Conservation (phyloP, 1,284 basidiomycete species). For the Coniferiporia sulphurascens region DNA sequence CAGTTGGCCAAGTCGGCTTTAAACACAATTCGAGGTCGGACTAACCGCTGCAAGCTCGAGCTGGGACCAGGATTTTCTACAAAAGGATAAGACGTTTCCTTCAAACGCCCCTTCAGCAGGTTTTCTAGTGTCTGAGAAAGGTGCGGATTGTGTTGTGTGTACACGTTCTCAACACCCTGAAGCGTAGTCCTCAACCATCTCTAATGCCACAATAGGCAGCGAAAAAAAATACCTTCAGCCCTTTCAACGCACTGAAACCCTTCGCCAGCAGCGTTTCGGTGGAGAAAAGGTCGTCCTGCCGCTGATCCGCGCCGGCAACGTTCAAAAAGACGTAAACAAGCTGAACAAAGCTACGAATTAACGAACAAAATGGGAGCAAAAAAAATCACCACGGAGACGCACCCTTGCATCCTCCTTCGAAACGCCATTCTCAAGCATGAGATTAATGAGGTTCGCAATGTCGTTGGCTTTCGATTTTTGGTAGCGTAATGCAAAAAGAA, state of each 20-base stretch:
- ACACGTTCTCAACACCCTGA: constrained; percentile 98
- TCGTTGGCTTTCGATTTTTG: constrained; percentile 88
- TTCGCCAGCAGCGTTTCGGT: constrained; percentile 94
- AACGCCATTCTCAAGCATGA: constrained; percentile 80
- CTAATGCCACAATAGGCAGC: not conserved
- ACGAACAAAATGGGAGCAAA: not conserved
- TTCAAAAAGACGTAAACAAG: constrained; percentile 93
- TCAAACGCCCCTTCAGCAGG: constrained; percentile 81
- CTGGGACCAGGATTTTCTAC: constrained; percentile 67
- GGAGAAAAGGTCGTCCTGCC: constrained; percentile 97
- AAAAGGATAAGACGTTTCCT: constrained; percentile 90
- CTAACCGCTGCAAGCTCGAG: constrained; percentile 61
- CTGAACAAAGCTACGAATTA: constrained; percentile 33
- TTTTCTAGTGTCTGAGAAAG: constrained; percentile 90
- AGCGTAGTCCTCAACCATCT: constrained; percentile 4
- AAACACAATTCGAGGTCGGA: not conserved
- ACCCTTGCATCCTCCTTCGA: constrained; percentile 81
- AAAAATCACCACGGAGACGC: constrained; percentile 24
- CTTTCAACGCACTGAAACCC: constrained; percentile 92
- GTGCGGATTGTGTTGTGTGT: constrained; percentile 96
- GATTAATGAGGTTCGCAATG: constrained; percentile 79
- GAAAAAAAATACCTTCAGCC: constrained; percentile 65
- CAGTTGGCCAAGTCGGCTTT: not conserved
- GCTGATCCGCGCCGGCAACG: constrained; percentile 90
- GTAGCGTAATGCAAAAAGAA: constrained; percentile 91